Evolutionary conservation across 164 flowering plant species (phyloP).

Genomic region (Litsea cubeba): DNA sequence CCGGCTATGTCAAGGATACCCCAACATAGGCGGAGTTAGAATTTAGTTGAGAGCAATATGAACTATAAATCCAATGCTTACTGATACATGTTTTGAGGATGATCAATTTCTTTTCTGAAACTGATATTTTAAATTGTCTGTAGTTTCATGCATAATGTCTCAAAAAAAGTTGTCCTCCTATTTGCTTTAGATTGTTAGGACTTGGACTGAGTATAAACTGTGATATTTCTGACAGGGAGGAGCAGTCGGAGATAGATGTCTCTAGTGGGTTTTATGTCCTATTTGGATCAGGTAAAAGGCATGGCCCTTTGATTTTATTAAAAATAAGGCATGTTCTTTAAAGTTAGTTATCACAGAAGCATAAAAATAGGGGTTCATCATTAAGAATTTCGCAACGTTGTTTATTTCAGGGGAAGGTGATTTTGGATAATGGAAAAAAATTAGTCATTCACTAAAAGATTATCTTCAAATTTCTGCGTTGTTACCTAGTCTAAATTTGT

Average conservation of each 20-base stretch:
- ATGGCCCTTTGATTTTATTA: background rate
- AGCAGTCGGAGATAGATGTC: constrained; percentile 94
- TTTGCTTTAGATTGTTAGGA: no score
- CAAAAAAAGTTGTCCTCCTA: background rate
- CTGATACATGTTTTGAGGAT: background rate
- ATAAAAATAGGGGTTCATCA: background rate
- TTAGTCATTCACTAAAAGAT: no score
- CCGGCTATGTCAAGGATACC: no score
- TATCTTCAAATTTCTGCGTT: no score
- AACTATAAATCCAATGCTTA: no score
- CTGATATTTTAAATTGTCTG: background rate
- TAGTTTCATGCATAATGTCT: background rate
- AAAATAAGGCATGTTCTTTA: background rate
- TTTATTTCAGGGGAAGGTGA: background rate
- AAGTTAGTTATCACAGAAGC: background rate
- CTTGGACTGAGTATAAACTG: background rate
- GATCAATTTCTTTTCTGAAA: background rate
- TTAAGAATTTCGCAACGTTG: background rate
- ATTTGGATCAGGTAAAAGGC: constrained; percentile 81
- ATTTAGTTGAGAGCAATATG: no score
- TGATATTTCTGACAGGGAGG: constrained; percentile 58
- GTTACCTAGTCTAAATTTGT: no score
- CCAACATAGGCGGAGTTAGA: no score
- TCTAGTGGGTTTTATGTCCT: constrained; percentile 79
- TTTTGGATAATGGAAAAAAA: background rate